Percentiles rank a stretch among this genome's conserved stretches.
Conservation (phyloP, 139 green algal genomes). For the Chlamydomonas urium region DNA sequence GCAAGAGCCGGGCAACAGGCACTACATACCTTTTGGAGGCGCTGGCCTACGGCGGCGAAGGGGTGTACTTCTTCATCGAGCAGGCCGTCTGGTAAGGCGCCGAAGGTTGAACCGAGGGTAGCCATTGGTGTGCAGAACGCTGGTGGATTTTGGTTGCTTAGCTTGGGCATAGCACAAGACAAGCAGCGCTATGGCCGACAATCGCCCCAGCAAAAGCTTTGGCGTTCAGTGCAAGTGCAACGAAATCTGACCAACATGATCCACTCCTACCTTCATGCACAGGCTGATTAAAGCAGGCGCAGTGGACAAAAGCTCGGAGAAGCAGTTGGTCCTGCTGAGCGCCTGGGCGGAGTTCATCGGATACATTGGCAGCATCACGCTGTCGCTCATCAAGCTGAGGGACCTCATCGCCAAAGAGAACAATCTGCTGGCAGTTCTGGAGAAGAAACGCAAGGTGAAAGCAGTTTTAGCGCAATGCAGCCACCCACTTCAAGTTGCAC, state of each 20-base stretch:
- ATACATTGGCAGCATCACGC: constrained; percentile 65
- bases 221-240: too few species aligned
- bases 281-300: constrained; percentile 80
- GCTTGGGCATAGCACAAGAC: too few species aligned
- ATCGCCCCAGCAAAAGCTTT: too few species aligned
- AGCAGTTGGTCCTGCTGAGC: constrained; percentile 42
- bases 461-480: too few species aligned
- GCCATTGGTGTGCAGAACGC: neutral
- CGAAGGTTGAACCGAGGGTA: too few species aligned
- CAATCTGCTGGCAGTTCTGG: constrained; percentile 23
- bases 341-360: constrained; percentile 68
- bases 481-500: too few species aligned
- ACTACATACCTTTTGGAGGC: constrained; percentile 48
- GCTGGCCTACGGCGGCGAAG: constrained; percentile 63
- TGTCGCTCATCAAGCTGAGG: constrained; percentile 40
- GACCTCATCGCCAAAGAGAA: neutral
- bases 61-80: constrained; percentile 81
- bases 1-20: constrained; percentile 40
- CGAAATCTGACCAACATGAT: too few species aligned
- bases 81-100: constrained; percentile 64
- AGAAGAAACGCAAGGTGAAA: constrained; percentile 15
- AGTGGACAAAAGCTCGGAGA: constrained; percentile 49
- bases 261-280: neutral
- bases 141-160: neutral
- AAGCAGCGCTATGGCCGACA: too few species aligned